Base-by-base conservation (phyloP, 2,329 filamentous ascomycete species). In the Aureobasidium sp. region DNA sequence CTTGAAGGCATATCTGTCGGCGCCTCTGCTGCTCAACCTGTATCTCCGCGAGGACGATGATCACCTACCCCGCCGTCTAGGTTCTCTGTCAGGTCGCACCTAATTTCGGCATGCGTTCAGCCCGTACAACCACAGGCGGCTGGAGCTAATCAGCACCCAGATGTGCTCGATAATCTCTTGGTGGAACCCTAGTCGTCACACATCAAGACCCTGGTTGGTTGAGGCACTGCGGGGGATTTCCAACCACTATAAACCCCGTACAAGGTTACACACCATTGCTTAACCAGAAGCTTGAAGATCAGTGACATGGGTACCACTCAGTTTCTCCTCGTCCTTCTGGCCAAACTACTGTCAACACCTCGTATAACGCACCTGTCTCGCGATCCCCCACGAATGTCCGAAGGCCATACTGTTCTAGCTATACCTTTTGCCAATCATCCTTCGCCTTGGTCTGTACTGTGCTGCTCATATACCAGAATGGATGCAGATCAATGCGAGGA, bases 301-400 rank as follows among this genome's bases (percentile, higher is more conserved):
- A 57, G n/a, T 9, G 53, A 46, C 41, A 44, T 42, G 52, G 36
- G 23, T 55, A 10, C 37, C 52, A 29, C 23, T 42, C 37, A 32
- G 12, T 17, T 36, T 12, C 34, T 29, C 5, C 26, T 44, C 17
- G 10, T 32, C 41, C 26, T 9, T 9, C n/a, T 26, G n/a, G 39
- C 13, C 10, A 4, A 42, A 12, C 26, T n/a, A 6, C 27, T 10
- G 17, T 57, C 29, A n/a, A 57, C 7, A 34, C 17, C 27, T n/a
- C 53, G 53, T 23, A 42, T 27, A 56, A 44, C 32, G 39, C 36
- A 32, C 17, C 37, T 32, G 20, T 36, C 53, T 46, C 53, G 53
- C 53, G 36, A 57, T 27, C 17, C 53, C 53, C 53, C 53, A 46
- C 39, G 23, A 17, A 44, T 57, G 53, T 57, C 53, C 53, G 53